Base-by-base conservation (phyloP, 768 basidiomycete genomes). In the Kwoniella dejecticola region DNA sequence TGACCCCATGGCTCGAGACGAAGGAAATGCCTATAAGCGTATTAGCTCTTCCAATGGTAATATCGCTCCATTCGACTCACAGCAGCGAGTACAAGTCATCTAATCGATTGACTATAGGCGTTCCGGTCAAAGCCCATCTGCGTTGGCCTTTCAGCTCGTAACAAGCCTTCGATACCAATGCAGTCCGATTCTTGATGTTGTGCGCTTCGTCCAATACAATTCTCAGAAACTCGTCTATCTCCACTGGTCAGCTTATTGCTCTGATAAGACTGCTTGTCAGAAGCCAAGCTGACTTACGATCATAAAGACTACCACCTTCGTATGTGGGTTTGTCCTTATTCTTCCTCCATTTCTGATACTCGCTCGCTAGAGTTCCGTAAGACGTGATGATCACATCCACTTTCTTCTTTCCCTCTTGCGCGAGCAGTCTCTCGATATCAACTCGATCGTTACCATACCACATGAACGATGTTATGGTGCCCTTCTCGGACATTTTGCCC, bases 41-140 rank as follows among this genome's bases (percentile, higher is more conserved):
- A 38, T 68, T 45, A 63, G 62, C 42, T 19, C 36, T 12, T 17
- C 13, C 29, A n/a, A n/a, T 7, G 26, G 88, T 81, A 71, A 86
- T 86, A 7, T 6, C 21, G 46, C 61, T n/a, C 78, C 75, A 52
- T 10, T 38, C 10, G 23, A 69, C 74, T 58, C 38, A 72, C 67
- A 90, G 76, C 1, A 98, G 82, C 1, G 92, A 94, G 71, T 89
- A 92, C 15, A 98, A 82, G 71, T 98, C 95, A 69, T 94, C 90
- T 5, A 95, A 82, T 64, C 88, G 87, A 75, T 98, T 98, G 57
- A 96, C 90, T 61, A 98, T 97, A 0, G 95, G 95, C 4, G 95
- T 98, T 84, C 88, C 91, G 12, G 91, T 95, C 27, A 95, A 86
- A 2, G 91, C 91, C 95, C 95, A 98, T 65, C 89, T 83, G 46